Conservation (phyloP, 1,284 basidiomycete species). For the Cutaneotrichosporon sp. region DNA sequence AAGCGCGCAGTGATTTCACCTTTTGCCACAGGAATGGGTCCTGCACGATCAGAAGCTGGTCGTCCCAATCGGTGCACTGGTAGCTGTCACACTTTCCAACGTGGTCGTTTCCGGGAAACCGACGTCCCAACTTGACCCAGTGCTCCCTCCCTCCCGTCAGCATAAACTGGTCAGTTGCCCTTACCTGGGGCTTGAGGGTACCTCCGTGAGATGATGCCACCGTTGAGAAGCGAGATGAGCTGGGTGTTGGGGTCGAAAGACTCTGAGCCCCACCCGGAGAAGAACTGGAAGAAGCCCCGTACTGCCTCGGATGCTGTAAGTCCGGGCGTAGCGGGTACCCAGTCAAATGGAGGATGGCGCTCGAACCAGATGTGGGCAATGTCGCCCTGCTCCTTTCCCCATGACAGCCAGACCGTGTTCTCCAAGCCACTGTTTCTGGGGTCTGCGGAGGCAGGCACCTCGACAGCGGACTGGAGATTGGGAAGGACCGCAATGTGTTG, state of each 20-base stretch:
- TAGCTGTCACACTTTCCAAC: constrained; percentile 39
- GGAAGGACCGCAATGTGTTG: constrained; percentile 44
- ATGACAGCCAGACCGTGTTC: constrained; percentile 42
- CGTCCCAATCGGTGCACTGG: constrained; percentile 44
- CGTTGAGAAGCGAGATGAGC: constrained; percentile 43
- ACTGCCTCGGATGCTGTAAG: constrained; percentile 41
- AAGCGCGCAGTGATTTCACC: constrained; percentile 29
- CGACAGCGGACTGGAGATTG: constrained; percentile 44
- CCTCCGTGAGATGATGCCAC: constrained; percentile 28
- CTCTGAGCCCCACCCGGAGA: constrained; percentile 14
- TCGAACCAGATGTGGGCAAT: constrained; percentile 37
- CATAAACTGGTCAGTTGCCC: neutral
- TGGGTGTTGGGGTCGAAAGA: constrained; percentile 30
- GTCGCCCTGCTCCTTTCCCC: constrained; percentile 41
- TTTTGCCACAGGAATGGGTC: constrained; percentile 53
- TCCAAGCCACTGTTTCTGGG: constrained; percentile 10
- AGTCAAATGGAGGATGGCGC: constrained; percentile 25
- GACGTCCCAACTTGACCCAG: too few species aligned
- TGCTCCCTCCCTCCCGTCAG: neutral
- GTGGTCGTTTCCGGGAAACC: constrained; percentile 10
- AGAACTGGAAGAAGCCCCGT: constrained; percentile 43
- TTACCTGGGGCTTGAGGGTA: neutral
- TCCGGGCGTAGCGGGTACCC: constrained; percentile 25
- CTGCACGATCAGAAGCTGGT: constrained; percentile 45
- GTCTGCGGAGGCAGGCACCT: constrained; percentile 7